phyloP scores from a whole-genome alignment of 352 stramenopile species.

The Globisporangium nodosum region DNA sequence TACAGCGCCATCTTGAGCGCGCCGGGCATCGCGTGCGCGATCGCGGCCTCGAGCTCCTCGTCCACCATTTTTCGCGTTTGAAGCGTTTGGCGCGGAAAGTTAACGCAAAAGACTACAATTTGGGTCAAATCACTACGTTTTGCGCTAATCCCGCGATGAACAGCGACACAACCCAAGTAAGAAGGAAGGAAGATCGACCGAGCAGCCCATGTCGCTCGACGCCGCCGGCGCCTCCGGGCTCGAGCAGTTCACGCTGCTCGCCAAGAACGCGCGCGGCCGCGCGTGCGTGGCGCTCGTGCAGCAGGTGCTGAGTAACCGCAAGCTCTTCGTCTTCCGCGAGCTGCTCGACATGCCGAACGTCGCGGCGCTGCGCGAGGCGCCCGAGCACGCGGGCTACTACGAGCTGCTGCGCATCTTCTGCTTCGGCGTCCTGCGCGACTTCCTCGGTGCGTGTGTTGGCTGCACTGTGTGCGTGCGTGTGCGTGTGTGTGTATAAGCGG shows the following conservation, averaged over 20 bases:
- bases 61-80: constrained; percentile 23
- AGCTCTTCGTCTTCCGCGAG: constrained; percentile 92
- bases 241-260: constrained; percentile 92
- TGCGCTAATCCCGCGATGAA: neutral
- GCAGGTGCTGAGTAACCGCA: constrained; percentile 90
- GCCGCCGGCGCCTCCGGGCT: constrained; percentile 60
- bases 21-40: constrained; percentile 53
- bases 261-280: constrained; percentile 84
- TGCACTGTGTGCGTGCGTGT: neutral
- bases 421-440: constrained; percentile 86
- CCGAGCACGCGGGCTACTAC: constrained; percentile 70
- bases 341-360: constrained; percentile 90
- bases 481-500: neutral
- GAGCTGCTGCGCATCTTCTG: constrained; percentile 88
- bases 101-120: neutral
- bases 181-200: constrained; percentile 2
- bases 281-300: constrained; percentile 92
- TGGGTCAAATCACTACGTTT: neutral
- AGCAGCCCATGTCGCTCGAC: constrained; percentile 57
- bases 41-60: constrained; percentile 49
- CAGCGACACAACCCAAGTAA: neutral
- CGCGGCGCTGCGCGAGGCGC: constrained; percentile 61
- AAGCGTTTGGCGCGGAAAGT: neutral
- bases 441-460: constrained; percentile 39
- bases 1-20: constrained; percentile 77